phyloP scores from a whole-genome alignment of 805 yeast species.

The Yarrowia keelungensis region DNA sequence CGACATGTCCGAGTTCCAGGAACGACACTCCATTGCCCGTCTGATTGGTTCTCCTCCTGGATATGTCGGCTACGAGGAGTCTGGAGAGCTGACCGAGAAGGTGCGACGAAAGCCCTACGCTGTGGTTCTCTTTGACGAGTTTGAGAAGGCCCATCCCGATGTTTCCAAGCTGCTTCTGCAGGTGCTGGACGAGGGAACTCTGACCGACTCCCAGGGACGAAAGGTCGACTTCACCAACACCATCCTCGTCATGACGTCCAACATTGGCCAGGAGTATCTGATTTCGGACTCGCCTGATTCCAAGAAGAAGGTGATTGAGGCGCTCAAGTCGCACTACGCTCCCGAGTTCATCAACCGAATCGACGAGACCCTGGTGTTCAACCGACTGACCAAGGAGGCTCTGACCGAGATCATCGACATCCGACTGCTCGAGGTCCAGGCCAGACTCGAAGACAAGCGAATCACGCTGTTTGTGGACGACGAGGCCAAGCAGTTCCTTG shows the following conservation, averaged over 20 bases:
- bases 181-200: constrained; percentile 92
- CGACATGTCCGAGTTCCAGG: constrained; percentile 98
- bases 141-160: constrained; percentile 96
- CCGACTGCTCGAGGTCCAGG: constrained; percentile 80
- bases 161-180: constrained; percentile 89
- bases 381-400: constrained; percentile 80
- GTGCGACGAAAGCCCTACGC: constrained; percentile 94
- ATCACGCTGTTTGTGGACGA: constrained; percentile 64
- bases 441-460: constrained; percentile 77
- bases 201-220: constrained; percentile 95
- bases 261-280: constrained; percentile 91
- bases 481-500: constrained; percentile 77
- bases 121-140: constrained; percentile 91
- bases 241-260: constrained; percentile 94
- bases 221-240: constrained; percentile 94
- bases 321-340: constrained; percentile 76
- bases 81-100: constrained; percentile 95
- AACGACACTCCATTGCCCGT: constrained; percentile 87
- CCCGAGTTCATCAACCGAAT: constrained; percentile 96
- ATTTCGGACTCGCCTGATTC: constrained; percentile 65
- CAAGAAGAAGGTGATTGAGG: constrained; percentile 66
- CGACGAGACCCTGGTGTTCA: constrained; percentile 93
- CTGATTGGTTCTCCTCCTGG: constrained; percentile 98
- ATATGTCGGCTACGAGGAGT: constrained; percentile 91
- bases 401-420: constrained; percentile 83